These are phyloP conservation scores for Phytopythium kandeliae DNA, from an alignment of 352 stramenopile genomes.

Conservation along the genomic window DNA sequence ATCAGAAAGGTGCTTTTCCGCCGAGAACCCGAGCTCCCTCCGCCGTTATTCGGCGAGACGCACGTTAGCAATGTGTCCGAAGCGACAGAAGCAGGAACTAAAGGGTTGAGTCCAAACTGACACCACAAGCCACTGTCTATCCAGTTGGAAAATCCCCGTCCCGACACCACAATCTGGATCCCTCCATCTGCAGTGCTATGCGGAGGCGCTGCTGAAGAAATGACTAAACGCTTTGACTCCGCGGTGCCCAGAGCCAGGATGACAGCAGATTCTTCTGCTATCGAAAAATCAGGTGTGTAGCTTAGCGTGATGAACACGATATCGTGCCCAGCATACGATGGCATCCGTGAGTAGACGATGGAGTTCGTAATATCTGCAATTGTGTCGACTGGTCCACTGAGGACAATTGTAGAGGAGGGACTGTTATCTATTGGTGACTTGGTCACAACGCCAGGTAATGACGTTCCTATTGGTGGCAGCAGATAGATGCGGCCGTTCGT, in stretches of 20 bases:
- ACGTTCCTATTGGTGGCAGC: slow-evolving; percentile 11
- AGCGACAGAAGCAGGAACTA: slow-evolving; percentile 20
- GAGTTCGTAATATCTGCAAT: slow-evolving; percentile 34
- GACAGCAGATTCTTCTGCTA: slow-evolving; percentile 35
- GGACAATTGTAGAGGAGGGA: slow-evolving; percentile 20
- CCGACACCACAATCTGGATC: slow-evolving; percentile 33
- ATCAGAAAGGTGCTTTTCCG: slow-evolving; percentile 30
- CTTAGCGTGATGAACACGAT: slow-evolving; percentile 53
- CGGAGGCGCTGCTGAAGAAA: slow-evolving; percentile 22
- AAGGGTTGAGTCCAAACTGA: slow-evolving; percentile 40
- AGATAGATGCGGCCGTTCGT: slow-evolving; percentile 41
- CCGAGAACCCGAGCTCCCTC: slow-evolving; percentile 9
- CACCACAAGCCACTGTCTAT: slow-evolving; percentile 29
- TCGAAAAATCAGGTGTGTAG: slow-evolving; percentile 29
- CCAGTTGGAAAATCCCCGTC: slow-evolving; percentile 27
- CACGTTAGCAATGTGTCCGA: slow-evolving; percentile 41
- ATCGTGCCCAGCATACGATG: slow-evolving; percentile 55
- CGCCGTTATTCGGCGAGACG: slow-evolving; percentile 23
- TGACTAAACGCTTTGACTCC: slow-evolving; percentile 13
- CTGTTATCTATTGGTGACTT: slow-evolving; percentile 18
- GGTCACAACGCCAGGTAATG: slow-evolving; percentile 14
- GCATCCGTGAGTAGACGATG: slow-evolving; percentile 35
- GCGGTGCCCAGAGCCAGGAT: slow-evolving; percentile 33
- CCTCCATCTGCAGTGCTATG: slow-evolving; percentile 30
- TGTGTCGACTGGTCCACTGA: slow-evolving; percentile 28